Conservation (phyloP, 345 rosid genomes). For the Dimocarpus longan region DNA sequence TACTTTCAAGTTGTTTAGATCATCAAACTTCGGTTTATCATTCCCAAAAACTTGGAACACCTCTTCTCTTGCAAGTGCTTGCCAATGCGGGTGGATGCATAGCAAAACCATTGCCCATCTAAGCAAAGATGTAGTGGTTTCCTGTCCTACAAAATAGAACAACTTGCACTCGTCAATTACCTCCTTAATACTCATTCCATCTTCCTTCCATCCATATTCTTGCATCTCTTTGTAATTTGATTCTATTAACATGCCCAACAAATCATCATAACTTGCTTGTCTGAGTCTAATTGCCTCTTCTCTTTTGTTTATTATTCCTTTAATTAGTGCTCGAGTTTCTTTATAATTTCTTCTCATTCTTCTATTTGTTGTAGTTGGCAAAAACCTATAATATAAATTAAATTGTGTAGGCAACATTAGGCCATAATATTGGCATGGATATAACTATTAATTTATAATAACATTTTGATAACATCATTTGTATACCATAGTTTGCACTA, state of each 20-base stretch:
- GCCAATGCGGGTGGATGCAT: conserved; percentile 60
- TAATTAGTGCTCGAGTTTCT: conserved; percentile 32
- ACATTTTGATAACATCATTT: no score
- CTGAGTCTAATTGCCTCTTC: conserved; percentile 41
- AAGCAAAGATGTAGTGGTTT: conserved; percentile 48
- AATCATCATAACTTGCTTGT: conserved; percentile 33
- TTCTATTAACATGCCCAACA: conserved; percentile 43
- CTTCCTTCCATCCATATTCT: conserved; percentile 18
- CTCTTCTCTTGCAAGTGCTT: conserved; percentile 56
- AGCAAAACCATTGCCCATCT: conserved; percentile 56
- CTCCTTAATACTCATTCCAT: conserved; percentile 39
- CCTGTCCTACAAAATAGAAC: conserved; percentile 69
- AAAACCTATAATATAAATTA: conserved; percentile 30
- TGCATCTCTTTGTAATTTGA: conserved; percentile 41
- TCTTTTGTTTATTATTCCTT: conserved; percentile 39
- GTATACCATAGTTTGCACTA: no score
- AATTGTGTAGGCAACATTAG: no score
- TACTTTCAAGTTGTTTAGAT: conserved; percentile 34
- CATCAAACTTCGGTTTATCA: conserved; percentile 41
- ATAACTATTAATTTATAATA: no score
- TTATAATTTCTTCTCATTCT: conserved; percentile 40
- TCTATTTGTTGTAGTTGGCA: conserved; percentile 45
- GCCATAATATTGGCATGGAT: no score
- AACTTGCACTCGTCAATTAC: conserved; percentile 67
- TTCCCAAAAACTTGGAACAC: conserved; percentile 36